Evolutionary conservation across 1,284 basidiomycete genomes (phyloP).

Genomic region (Apiotrichum gamsii): DNA sequence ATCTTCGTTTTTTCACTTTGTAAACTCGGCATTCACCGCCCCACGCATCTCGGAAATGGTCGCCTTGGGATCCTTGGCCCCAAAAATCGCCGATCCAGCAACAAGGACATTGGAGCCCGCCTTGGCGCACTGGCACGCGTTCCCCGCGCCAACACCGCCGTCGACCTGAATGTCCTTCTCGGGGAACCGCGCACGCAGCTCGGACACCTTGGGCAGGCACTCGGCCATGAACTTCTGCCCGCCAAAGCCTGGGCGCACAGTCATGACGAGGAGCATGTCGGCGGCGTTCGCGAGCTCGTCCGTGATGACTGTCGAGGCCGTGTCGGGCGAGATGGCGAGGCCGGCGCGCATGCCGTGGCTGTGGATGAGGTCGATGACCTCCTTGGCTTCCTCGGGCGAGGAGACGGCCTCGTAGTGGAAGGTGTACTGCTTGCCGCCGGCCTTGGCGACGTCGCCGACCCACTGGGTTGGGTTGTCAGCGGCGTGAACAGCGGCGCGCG

Average conservation of each 20-base stretch:
- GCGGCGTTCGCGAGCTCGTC: slow-evolving; percentile 70
- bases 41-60: slow-evolving; percentile 70
- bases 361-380: slow-evolving; percentile 71
- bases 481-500: too few relatives aligned
- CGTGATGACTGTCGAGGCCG: slow-evolving; percentile 75
- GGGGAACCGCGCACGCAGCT: slow-evolving; percentile 80
- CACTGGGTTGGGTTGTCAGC: slow-evolving; percentile 65
- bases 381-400: slow-evolving; percentile 56
- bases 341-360: slow-evolving; percentile 70
- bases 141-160: slow-evolving; percentile 89
- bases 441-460: slow-evolving; percentile 92
- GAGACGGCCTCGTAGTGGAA: slow-evolving; percentile 93
- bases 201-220: slow-evolving; percentile 73
- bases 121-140: slow-evolving; percentile 79
- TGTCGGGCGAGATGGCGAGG: slow-evolving; percentile 89
- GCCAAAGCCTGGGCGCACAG: slow-evolving; percentile 84
- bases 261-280: slow-evolving; percentile 97
- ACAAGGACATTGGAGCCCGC: slow-evolving; percentile 98
- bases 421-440: slow-evolving; percentile 90
- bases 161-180: slow-evolving; percentile 93
- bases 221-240: slow-evolving; percentile 95
- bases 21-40: slow-evolving; percentile 57
- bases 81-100: slow-evolving; percentile 93
- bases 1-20: neutral
- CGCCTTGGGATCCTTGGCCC: slow-evolving; percentile 65